Evolutionary conservation across 306 rosid species (phyloP), one percentile per base, ranked within the genome.

Genomic region (Trichosanthes cucumerina): DNA sequence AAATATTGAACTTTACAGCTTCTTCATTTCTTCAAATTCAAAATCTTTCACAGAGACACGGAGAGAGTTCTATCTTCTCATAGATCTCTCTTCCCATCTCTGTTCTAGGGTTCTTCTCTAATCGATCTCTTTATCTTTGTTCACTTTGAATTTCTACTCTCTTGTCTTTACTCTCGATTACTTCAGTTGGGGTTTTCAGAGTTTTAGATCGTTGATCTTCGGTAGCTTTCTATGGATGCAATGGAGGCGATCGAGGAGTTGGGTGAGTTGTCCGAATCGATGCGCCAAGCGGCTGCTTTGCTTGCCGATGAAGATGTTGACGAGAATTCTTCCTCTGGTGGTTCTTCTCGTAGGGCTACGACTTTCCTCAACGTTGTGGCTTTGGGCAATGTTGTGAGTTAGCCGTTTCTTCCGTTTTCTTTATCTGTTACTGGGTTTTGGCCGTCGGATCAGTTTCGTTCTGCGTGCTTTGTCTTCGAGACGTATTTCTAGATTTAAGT

Each of bases 231-330:
- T 19, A 12, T 65, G 66, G 77, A 41, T 58, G 75, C 86, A 19
- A 95, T 95, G 99, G 99, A 94, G 80, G 96, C 97, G 88, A 92
- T 95, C 90, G 97, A 95, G 60, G 99, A 95, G 77, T 85, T 95
- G 84, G 68, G 80, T 9, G 92, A 92, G 88, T 91, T 95, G 3
- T 92, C 99, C 14, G 93, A 85, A 77, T 88, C 97, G 75, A 95
- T 95, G 96, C 95, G 90, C 74, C 98, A 95, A 74, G 97, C 97
- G 12, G 64, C 95, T 39, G 88, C 98, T 59, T 66, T 95, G 12
- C 97, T 92, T 47, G 97, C 99, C 62, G 97, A 95, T 74, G 99
- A 92, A 82, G 99, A 95, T 62, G 86, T 95, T 13, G 97, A 95
- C 77, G 99, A 95, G 53, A 83, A 49, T 60, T 76, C 93, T 58